Base-by-base conservation (phyloP, 768 basidiomycete species). In the Gautieria morchelliformis region DNA sequence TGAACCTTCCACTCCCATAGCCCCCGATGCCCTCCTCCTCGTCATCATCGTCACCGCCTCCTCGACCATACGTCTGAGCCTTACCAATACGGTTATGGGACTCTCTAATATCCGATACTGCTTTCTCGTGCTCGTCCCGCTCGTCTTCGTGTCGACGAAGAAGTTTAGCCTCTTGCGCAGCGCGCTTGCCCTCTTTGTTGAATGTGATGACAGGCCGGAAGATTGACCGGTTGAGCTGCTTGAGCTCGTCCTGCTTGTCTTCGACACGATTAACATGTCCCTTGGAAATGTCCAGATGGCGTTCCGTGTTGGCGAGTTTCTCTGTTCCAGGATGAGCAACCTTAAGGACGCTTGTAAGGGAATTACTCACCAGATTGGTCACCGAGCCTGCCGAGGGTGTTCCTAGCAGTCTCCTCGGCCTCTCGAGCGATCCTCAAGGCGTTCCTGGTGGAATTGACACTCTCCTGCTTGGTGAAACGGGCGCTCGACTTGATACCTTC, bases 401-500 rank as follows among this genome's bases (percentile, higher is more conserved):
- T 85, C 46, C 88, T 75, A 35, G 89, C 95, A 11, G 93, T 95
- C 70, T 99, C 95, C 70, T 97, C 95, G 0, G 95, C 93, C 70
- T 98, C 93, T n/a, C 86, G 78, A 40, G 94, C 95, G 67, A 97
- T 78, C 44, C 93, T 80, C 52, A 99, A 77, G 12, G 95, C 95
- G 71, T 98, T 97, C 64, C 94, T 76, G 1, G 93, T 89, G 15
- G 89, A 87, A 55, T 82, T 84, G 48, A 94, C 85, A 66, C 84
- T 87, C 64, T 97, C 94, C 71, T 97, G 93, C 72, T 99, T 98
- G 60, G 87, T 68, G 65, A 81, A 89, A 57, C 84, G 79, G 59
- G 89, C 93, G 71, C 93, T 86, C 64, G 90, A 83, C 73, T 96
- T 97, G 72, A 99, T 97, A 24, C 86, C 91, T 72, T 99, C 95